Conservation (phyloP, 768 basidiomycete genomes). For the Psilocybe cubensis region DNA sequence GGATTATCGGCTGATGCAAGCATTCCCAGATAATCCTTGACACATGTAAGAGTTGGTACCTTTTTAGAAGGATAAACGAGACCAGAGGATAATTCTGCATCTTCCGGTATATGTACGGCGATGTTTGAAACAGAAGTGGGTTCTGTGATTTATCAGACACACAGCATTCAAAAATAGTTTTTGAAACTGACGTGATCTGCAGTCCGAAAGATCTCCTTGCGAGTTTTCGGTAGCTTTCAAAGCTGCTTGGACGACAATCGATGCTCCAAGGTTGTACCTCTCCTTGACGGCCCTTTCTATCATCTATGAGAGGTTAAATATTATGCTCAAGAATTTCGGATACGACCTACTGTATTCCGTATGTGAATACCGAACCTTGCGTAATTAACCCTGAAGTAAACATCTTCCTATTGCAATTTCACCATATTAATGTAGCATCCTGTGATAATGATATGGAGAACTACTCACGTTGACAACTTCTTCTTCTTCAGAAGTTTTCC, state of each 20-base stretch:
- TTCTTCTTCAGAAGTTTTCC: constrained; percentile 58
- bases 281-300: constrained; percentile 77
- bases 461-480: constrained; percentile 67
- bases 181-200: constrained; percentile 58
- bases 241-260: constrained; percentile 68
- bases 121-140: constrained; percentile 70
- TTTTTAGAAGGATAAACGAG: constrained; percentile 61
- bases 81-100: constrained; percentile 62
- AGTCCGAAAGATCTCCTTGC: constrained; percentile 63
- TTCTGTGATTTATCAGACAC: constrained; percentile 41
- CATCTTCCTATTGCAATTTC: constrained; percentile 51
- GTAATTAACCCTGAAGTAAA: constrained; percentile 88
- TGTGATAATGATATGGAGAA: not conserved
- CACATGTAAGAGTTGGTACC: constrained; percentile 56
- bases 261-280: constrained; percentile 79
- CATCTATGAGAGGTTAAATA: constrained; percentile 51
- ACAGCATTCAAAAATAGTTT: not conserved
- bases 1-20: constrained; percentile 85
- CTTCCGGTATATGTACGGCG: constrained; percentile 63
- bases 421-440: constrained; percentile 8
- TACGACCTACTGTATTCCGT: constrained; percentile 71
- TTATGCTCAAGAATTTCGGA: constrained; percentile 10
- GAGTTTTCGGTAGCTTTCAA: constrained; percentile 70
- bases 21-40: constrained; percentile 84
- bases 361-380: constrained; percentile 87